A percentile compares a stretch with the other conserved stretches of the same genome.
Conservation (phyloP, 306 rosid genomes). For the Castanospermum australe region DNA sequence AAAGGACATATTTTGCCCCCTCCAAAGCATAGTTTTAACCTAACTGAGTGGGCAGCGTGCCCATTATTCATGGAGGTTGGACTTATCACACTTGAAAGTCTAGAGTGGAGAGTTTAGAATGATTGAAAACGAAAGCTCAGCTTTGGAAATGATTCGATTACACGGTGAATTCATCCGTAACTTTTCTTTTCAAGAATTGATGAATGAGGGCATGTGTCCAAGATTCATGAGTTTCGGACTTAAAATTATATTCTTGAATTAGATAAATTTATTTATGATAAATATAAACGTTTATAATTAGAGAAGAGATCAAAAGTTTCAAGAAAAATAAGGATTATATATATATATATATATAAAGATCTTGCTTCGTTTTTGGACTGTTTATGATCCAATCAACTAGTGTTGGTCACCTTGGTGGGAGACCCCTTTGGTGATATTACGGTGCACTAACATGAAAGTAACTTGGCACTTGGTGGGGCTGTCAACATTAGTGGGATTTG, state of each 20-base stretch:
- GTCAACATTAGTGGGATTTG: slow-evolving; percentile 41
- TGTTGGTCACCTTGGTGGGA: not conserved
- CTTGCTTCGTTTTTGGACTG: not conserved
- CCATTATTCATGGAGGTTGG: not conserved
- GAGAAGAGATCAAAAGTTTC: not conserved
- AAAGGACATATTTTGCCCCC: not conserved
- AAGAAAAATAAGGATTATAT: not conserved
- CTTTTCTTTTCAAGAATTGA: not conserved
- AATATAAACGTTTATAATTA: not conserved
- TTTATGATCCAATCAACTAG: not conserved
- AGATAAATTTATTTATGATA: not conserved
- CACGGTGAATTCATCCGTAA: not conserved
- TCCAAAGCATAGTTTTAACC: not conserved
- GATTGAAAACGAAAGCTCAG: not conserved
- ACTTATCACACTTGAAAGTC: not conserved
- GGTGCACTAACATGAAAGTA: not conserved
- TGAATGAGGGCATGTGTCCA: not conserved
- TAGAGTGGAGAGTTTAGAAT: not conserved
- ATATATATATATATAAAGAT: not conserved
- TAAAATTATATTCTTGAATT: not conserved
- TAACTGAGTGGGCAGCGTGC: not conserved
- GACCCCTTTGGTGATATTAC: not conserved
- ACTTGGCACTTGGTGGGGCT: slow-evolving; percentile 4
- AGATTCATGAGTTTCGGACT: not conserved
- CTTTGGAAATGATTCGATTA: not conserved